phyloP scores from a whole-genome alignment of 768 basidiomycete species.

The Rhizopogon sp. region DNA sequence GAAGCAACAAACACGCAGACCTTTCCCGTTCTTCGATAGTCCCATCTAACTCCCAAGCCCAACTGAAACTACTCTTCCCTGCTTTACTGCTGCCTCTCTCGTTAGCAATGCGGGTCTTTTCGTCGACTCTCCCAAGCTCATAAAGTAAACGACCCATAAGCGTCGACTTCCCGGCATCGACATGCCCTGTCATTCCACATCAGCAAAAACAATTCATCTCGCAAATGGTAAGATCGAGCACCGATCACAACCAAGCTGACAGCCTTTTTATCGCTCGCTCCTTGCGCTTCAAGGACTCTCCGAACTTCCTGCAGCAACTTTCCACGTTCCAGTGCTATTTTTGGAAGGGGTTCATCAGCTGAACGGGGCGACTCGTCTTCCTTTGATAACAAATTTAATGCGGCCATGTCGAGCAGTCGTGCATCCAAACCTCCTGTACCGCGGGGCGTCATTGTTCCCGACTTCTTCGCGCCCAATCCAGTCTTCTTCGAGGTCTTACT shows the following conservation, averaged over 20 bases:
- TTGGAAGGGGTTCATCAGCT: constrained; percentile 51
- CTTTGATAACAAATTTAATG: constrained; percentile 55
- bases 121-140: constrained; percentile 84
- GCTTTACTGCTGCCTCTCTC: constrained; percentile 85
- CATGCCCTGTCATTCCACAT: constrained; percentile 64
- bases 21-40: constrained; percentile 89
- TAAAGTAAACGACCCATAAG: constrained; percentile 93
- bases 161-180: constrained; percentile 98
- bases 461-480: constrained; percentile 25
- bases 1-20: constrained; percentile 35
- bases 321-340: constrained; percentile 65
- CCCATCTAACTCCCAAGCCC: constrained; percentile 97
- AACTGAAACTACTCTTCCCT: constrained; percentile 94
- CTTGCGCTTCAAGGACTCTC: constrained; percentile 41
- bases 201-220: constrained; percentile 4
- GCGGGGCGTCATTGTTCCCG: constrained; percentile 40
- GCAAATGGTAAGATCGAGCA: constrained; percentile 26
- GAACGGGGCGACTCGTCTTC: constrained; percentile 29
- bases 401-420: constrained; percentile 67
- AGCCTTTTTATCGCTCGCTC: constrained; percentile 54
- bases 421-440: constrained; percentile 40
- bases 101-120: constrained; percentile 78
- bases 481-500: constrained; percentile 39
- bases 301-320: constrained; percentile 81
- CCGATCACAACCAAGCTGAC: constrained; percentile 92